Evolutionary conservation across 106 monocot genomes (phyloP).

Genomic region (Dendrobium nobile): DNA sequence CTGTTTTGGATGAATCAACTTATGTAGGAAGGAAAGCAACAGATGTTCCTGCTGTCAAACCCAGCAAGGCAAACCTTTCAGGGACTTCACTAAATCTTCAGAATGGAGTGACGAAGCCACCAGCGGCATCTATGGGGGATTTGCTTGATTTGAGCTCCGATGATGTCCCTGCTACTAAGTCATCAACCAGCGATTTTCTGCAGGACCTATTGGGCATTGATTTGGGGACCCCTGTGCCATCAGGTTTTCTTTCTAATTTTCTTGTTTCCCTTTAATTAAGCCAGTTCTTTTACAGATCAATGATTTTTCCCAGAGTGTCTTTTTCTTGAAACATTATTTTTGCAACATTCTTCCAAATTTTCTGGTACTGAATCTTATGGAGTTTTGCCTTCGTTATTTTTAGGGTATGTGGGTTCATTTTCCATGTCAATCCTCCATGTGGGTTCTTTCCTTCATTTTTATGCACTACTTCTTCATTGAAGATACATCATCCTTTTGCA

Average conservation of each 20-base stretch:
- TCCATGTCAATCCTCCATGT: too few relatives aligned
- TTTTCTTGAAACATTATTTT: neutral
- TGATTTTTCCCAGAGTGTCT: neutral
- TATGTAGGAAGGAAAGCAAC: constrained; percentile 64
- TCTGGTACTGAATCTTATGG: neutral
- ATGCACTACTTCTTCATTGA: too few relatives aligned
- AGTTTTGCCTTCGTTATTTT: too few relatives aligned
- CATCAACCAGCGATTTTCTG: constrained; percentile 68
- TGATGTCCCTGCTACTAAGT: constrained; percentile 52
- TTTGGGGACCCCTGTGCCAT: constrained; percentile 45
- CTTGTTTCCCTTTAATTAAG: neutral
- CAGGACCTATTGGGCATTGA: constrained; percentile 77
- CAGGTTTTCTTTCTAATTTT: constrained; percentile 38
- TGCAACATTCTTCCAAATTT: neutral
- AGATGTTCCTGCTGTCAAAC: constrained; percentile 25
- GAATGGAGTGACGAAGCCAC: constrained; percentile 80
- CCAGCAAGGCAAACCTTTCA: constrained; percentile 25
- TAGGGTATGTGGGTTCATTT: too few relatives aligned
- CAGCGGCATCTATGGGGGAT: constrained; percentile 57
- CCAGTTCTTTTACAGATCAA: neutral
- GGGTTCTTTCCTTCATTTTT: too few relatives aligned
- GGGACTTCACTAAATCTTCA: constrained; percentile 58
- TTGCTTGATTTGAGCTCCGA: constrained; percentile 91
- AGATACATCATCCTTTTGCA: too few relatives aligned
- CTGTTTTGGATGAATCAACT: constrained; percentile 59